Conservation (phyloP, 23 red algal species). For the Gracilaria vermiculophylla region DNA sequence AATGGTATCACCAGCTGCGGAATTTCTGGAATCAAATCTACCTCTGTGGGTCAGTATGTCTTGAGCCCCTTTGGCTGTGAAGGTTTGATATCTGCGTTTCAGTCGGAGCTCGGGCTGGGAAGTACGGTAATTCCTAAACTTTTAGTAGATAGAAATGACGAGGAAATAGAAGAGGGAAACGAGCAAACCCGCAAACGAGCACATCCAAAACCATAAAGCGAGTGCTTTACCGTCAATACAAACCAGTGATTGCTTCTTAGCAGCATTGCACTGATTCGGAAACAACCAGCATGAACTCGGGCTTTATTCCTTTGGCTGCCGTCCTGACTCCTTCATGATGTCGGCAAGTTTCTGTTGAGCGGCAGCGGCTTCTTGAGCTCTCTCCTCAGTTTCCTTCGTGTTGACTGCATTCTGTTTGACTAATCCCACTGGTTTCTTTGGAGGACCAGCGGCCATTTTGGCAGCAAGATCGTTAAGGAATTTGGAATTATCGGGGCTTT, state of each 20-base stretch:
- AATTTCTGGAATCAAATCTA: background rate
- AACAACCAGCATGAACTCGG: too few species aligned
- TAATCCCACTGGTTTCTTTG: slow-evolving; percentile 69
- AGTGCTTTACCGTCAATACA: too few species aligned
- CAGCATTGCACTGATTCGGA: too few species aligned
- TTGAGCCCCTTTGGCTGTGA: background rate
- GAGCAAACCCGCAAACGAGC: background rate
- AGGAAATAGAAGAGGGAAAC: background rate
- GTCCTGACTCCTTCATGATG: slow-evolving; percentile 17
- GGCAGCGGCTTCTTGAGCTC: slow-evolving; percentile 27
- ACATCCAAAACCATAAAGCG: background rate
- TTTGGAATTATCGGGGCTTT: slow-evolving; percentile 27
- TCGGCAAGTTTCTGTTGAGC: slow-evolving; percentile 38
- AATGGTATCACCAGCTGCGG: background rate
- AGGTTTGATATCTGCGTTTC: background rate
- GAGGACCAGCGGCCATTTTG: slow-evolving; percentile 69
- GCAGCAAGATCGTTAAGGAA: slow-evolving; percentile 69
- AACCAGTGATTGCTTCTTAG: too few species aligned
- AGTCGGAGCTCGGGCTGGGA: background rate
- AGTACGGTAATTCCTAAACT: background rate
- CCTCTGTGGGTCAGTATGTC: background rate
- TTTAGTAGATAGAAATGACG: background rate
- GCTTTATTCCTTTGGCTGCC: background rate
- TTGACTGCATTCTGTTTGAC: slow-evolving; percentile 49
- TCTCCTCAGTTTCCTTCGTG: slow-evolving; percentile 4